Percentiles rank a stretch among this genome's conserved stretches.
phyloP scores from a whole-genome alignment of 2,329 filamentous ascomycete genomes.

The Geosmithia flava region DNA sequence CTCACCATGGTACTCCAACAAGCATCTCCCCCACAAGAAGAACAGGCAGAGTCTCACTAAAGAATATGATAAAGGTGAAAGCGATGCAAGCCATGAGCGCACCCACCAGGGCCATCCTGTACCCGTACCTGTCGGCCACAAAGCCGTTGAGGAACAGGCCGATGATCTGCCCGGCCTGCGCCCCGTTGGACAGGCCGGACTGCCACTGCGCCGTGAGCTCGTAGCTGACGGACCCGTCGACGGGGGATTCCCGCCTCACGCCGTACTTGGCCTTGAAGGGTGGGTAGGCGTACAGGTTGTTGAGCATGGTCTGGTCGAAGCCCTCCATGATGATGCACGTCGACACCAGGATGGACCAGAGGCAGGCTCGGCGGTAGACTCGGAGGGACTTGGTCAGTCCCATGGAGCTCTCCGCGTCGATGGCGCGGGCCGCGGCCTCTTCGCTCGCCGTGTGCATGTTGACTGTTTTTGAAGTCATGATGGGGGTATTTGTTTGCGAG shows the following conservation, averaged over 20 bases:
- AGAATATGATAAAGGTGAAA: conserved; percentile 38
- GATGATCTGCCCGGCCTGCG: conserved; percentile 33
- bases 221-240: conserved; percentile 22
- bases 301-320: conserved; percentile 26
- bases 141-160: conserved; percentile 36
- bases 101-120: conserved; percentile 32
- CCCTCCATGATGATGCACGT: conserved; percentile 25
- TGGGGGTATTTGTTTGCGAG: too few relatives aligned
- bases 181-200: conserved; percentile 34
- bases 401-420: conserved; percentile 21
- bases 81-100: conserved; percentile 22
- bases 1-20: conserved; percentile 29
- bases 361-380: conserved; percentile 21
- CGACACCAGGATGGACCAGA: conserved; percentile 24
- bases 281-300: conserved; percentile 26
- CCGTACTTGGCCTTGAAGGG: conserved; percentile 28
- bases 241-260: conserved; percentile 15
- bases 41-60: conserved; percentile 24
- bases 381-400: conserved; percentile 20
- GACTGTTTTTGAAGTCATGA: neutral
- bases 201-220: conserved; percentile 39
- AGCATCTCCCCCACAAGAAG: conserved; percentile 32
- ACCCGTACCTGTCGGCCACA: conserved; percentile 31
- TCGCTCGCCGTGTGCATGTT: neutral
- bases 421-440: conserved; percentile 11